Percentiles rank a stretch among this genome's conserved stretches.
Conservation (phyloP, 805 yeast species). For the Candida coquimbonensis region DNA sequence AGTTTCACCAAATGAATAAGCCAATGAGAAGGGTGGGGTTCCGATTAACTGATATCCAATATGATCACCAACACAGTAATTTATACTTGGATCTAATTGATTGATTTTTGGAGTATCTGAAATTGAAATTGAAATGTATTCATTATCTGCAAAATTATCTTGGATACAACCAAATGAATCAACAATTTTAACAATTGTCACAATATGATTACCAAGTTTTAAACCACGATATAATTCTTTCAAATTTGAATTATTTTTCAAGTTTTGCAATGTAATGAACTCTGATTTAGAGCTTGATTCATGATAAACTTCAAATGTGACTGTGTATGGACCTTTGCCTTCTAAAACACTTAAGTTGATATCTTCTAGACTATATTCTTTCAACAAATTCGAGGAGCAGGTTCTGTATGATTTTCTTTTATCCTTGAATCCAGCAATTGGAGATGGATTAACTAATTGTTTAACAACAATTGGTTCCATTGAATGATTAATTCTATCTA, state of each 20-base stretch:
- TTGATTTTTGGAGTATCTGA: constrained; percentile 72
- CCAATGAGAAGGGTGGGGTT: constrained; percentile 68
- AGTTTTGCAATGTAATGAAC: constrained; percentile 35
- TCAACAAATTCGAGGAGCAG: constrained; percentile 35
- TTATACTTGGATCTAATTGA: constrained; percentile 32
- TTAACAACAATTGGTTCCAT: constrained; percentile 31
- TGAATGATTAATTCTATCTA: constrained; percentile 22
- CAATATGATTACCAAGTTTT: constrained; percentile 62
- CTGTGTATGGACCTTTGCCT: constrained; percentile 57
- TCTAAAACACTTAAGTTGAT: constrained; percentile 45
- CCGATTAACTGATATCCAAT: constrained; percentile 73
- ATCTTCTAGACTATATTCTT: constrained; percentile 34
- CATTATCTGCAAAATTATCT: constrained; percentile 34
- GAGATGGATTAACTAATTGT: constrained; percentile 56
- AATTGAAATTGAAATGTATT: constrained; percentile 48
- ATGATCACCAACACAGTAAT: constrained; percentile 91
- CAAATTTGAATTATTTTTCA: constrained; percentile 33
- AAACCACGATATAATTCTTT: constrained; percentile 42
- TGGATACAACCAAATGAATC: constrained; percentile 69
- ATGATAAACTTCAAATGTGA: constrained; percentile 53
- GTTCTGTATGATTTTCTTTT: constrained; percentile 43
- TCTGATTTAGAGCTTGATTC: constrained; percentile 51
- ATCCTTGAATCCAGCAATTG: constrained; percentile 46
- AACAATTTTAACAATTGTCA: constrained; percentile 48
- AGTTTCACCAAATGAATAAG: constrained; percentile 63